Evolutionary conservation across 2,329 filamentous ascomycete species (phyloP), one percentile per base, ranked within the genome.

Genomic region (Colletotrichum navitas): DNA sequence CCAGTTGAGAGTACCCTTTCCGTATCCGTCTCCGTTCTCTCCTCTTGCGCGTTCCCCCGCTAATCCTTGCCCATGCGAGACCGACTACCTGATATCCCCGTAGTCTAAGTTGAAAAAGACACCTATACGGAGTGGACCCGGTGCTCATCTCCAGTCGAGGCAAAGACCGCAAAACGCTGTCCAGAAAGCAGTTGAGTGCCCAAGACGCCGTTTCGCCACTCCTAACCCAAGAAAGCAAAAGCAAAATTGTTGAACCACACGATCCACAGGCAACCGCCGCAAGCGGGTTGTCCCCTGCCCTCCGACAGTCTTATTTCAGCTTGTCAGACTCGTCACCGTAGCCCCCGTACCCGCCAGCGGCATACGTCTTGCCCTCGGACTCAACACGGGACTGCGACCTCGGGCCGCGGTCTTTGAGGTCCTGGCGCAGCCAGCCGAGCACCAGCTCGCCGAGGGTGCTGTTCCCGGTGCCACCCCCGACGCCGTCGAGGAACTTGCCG

Each of bases 391-490:
- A 83, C 75, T 89, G 81, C 74, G 85, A 93, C 59, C 95, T 86
- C 3, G 95, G 95, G 0, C 95, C 95, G 75, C 95, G 86, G 75
- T 93, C 91, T 76, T 87, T 84, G 73, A 98, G 82, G 82, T 98
- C 95, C 73, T 93, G 89, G 79, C 90, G 90, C 80, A 99, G 85
- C 96, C 96, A 99, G 66, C 87, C 87, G 75, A 99, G 84, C 39
- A 98, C 96, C 74, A 99, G 82, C 83, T 97, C 93, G 12, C 95
- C 95, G 10, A 98, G 86, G 67, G 90, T 89, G 77, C 93, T 96
- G 81, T 98, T 97, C 45, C 94, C 94, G 3, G 81, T 78, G 45
- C 79, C 79, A 51, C 77, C 77, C 52, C 82, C 81, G 29, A 88
- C 84, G 34, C 82, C 80, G 24, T 86, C 83, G 62, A 94, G 85